Evolutionary conservation across 2,329 filamentous ascomycete species (phyloP).

Genomic region (Raffaelea arxii): DNA sequence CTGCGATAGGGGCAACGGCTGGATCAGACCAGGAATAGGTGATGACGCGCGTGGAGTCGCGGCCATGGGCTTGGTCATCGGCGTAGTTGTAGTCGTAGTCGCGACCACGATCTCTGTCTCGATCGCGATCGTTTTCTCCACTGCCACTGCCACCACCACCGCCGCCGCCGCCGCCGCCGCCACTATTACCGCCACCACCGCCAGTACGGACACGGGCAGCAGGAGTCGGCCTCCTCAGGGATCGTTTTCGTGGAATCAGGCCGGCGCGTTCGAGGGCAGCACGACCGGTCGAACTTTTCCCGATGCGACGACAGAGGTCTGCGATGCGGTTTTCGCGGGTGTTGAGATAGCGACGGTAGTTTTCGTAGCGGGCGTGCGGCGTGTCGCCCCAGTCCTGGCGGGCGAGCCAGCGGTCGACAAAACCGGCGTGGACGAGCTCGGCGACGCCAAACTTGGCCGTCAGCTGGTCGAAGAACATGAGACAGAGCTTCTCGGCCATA

Average conservation of each 20-base stretch:
- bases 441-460: conserved; percentile 48
- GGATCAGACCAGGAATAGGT: too few relatives aligned
- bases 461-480: conserved; percentile 48
- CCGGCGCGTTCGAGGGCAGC: conserved; percentile 41
- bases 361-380: conserved; percentile 40
- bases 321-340: conserved; percentile 41
- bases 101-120: too few relatives aligned
- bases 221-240: too few relatives aligned
- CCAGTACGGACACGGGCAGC: too few relatives aligned
- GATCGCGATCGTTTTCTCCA: too few relatives aligned
- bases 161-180: conserved; percentile 18
- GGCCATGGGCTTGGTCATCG: too few relatives aligned
- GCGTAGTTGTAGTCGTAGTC: too few relatives aligned
- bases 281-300: conserved; percentile 38
- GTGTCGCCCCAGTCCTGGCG: conserved; percentile 59
- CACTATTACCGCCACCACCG: too few relatives aligned
- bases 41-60: too few relatives aligned
- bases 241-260: too few relatives aligned
- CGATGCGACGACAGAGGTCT: conserved; percentile 41
- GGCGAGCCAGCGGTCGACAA: conserved; percentile 65
- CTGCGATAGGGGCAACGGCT: too few relatives aligned
- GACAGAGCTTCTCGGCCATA: conserved; percentile 49
- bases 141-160: not conserved
- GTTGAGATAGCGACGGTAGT: conserved; percentile 42
- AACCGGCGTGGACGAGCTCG: conserved; percentile 50